Percentiles rank a stretch among this genome's conserved stretches.
Evolutionary conservation across 2,329 filamentous ascomycete genomes (phyloP).

Genomic region (Byssoonygena ceratinophila): DNA sequence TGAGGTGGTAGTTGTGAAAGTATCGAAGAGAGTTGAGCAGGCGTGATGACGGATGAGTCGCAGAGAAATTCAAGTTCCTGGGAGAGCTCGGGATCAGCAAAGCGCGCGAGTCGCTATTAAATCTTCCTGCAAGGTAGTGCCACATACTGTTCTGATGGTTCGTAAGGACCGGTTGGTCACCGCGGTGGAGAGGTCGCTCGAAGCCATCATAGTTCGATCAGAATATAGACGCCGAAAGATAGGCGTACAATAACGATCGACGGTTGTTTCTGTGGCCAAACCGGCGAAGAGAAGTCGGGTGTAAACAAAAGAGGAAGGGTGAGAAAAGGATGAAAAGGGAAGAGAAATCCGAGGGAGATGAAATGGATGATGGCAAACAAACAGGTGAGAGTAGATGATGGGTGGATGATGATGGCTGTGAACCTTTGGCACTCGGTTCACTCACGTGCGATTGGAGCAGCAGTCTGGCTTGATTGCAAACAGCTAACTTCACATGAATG

Average conservation of each 20-base stretch:
- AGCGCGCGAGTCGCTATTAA: constrained; percentile 12
- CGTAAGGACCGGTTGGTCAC: constrained; percentile 76
- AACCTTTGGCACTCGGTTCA: constrained; percentile 1
- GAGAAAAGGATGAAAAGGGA: too few species aligned
- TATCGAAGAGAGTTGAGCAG: constrained; percentile 64
- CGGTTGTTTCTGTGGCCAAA: background rate
- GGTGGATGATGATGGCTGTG: background rate
- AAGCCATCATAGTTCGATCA: constrained; percentile 2
- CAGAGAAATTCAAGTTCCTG: constrained; percentile 86
- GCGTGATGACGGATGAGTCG: constrained; percentile 68
- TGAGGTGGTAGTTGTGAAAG: constrained; percentile 58
- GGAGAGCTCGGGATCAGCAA: background rate
- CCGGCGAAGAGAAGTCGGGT: background rate
- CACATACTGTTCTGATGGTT: constrained; percentile 68
- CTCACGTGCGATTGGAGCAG: constrained; percentile 4
- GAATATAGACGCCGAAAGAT: background rate
- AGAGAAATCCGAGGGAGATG: background rate
- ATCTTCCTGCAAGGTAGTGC: too few species aligned
- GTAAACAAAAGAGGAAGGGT: background rate
- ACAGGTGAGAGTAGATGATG: background rate
- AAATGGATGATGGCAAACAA: background rate
- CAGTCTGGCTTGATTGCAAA: background rate
- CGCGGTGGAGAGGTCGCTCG: constrained; percentile 36
- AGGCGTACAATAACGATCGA: background rate
- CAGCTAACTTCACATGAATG: background rate